Percentiles rank a stretch among this genome's conserved stretches.
phyloP scores from a whole-genome alignment of 495 filamentous ascomycete species.

The Haplographium delicatum region DNA sequence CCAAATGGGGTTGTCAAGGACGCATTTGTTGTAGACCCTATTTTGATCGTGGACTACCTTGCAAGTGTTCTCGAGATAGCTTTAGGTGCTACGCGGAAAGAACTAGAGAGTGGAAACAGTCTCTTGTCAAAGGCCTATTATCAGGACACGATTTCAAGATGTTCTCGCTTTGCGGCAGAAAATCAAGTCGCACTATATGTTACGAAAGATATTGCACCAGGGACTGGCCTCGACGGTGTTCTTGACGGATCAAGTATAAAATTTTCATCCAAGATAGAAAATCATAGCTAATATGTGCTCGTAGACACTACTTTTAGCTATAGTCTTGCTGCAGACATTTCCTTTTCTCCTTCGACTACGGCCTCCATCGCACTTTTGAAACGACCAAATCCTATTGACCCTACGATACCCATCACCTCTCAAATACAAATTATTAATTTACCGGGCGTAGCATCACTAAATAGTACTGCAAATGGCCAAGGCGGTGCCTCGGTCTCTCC shows the following conservation, averaged over 20 bases:
- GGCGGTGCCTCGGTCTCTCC: conserved; percentile 64
- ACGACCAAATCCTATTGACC: conserved; percentile 78
- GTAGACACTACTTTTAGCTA: conserved; percentile 54
- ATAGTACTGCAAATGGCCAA: conserved; percentile 58
- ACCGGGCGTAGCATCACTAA: conserved; percentile 66
- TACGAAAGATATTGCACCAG: conserved; percentile 67
- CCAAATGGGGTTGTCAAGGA: conserved; percentile 38
- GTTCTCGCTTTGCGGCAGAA: conserved; percentile 84
- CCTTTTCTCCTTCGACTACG: conserved; percentile 69
- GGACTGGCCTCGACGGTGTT: conserved; percentile 47
- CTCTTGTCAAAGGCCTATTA: conserved; percentile 67
- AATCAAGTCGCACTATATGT: conserved; percentile 83
- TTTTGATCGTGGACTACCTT: conserved; percentile 70
- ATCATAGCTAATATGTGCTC: conserved; percentile 1
- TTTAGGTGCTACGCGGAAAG: conserved; percentile 73
- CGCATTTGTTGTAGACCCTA: conserved; percentile 42
- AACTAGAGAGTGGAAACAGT: conserved; percentile 75
- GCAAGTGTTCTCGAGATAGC: conserved; percentile 72
- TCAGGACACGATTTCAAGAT: conserved; percentile 77
- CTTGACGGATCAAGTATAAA: conserved; percentile 40
- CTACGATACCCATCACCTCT: conserved; percentile 65
- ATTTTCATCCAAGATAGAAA: background rate
- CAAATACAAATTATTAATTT: conserved; percentile 92
- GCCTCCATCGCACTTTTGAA: conserved; percentile 87
- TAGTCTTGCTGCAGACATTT: conserved; percentile 73